Conservation (phyloP, 441 rosid species). For the Pelargonium myrrhifolium region DNA sequence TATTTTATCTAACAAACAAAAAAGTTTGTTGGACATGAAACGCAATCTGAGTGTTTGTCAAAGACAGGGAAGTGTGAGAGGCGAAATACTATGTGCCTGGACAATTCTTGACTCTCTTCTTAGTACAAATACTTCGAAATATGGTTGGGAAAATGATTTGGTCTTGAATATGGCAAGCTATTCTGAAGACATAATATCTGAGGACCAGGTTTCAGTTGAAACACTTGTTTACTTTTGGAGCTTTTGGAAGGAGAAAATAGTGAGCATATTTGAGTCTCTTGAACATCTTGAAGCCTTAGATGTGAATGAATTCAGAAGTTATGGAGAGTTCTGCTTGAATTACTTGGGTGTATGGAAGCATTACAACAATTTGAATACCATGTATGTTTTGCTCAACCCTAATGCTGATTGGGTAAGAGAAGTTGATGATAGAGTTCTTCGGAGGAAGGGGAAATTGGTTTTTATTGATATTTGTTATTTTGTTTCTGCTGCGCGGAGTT, state of each 20-base stretch:
- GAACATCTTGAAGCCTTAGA: slow-evolving; percentile 11
- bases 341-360: slow-evolving; percentile 37
- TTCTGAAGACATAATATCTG: slow-evolving; percentile 17
- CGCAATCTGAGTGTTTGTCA: slow-evolving; percentile 23
- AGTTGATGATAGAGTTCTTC: slow-evolving; percentile 10
- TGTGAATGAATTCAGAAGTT: slow-evolving; percentile 14
- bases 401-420: slow-evolving; percentile 32
- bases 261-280: slow-evolving; percentile 27
- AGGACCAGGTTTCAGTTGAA: slow-evolving; percentile 21
- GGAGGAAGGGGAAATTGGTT: slow-evolving; percentile 12
- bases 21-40: slow-evolving; percentile 22
- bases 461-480: slow-evolving; percentile 26
- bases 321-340: slow-evolving; percentile 39
- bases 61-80: slow-evolving; percentile 25
- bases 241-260: slow-evolving; percentile 33
- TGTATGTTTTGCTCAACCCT: slow-evolving; percentile 26
- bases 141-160: slow-evolving; percentile 27
- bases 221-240: slow-evolving; percentile 36
- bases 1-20: slow-evolving; percentile 23
- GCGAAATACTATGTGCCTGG: slow-evolving; percentile 34
- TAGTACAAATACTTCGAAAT: slow-evolving; percentile 15
- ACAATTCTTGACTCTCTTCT: slow-evolving; percentile 40
- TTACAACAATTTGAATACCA: slow-evolving; percentile 7
- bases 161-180: slow-evolving; percentile 18
- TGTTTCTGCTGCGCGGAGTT: slow-evolving; percentile 27